phyloP scores from a whole-genome alignment of 192 early-diverging fungal genomes.

The Umbelopsis sp. region DNA sequence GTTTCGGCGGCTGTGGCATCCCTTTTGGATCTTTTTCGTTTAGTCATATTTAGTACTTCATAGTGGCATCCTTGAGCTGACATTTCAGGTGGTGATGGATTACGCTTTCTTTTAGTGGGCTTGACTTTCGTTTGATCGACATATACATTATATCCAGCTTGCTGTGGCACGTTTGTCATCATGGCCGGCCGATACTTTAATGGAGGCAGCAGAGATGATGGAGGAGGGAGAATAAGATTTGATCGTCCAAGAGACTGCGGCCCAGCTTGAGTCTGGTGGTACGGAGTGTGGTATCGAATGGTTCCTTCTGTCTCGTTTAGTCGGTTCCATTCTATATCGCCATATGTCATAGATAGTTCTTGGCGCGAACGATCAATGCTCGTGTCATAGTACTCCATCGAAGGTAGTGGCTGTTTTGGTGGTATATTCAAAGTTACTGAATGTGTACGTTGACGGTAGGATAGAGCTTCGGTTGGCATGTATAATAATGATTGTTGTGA shows the following conservation, averaged over 20 bases:
- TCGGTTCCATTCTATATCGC: background rate
- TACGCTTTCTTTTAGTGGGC: background rate
- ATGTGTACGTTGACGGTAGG: background rate
- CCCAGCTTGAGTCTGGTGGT: background rate
- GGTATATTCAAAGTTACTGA: background rate
- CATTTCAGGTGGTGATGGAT: background rate
- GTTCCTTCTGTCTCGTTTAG: background rate
- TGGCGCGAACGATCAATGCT: background rate
- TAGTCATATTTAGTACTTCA: constrained; percentile 6
- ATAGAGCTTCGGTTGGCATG: background rate
- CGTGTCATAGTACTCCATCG: background rate
- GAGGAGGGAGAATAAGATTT: background rate
- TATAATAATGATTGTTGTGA: background rate
- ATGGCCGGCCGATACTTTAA: background rate
- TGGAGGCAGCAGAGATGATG: background rate
- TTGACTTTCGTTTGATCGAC: background rate
- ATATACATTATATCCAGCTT: background rate
- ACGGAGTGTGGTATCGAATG: background rate
- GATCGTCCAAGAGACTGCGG: background rate
- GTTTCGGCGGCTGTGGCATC: constrained; percentile 5
- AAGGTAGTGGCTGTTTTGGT: background rate
- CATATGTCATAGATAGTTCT: background rate
- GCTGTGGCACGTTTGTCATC: background rate
- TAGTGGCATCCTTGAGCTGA: background rate
- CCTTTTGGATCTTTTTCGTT: background rate